These are phyloP conservation scores for Pythium coloratum DNA, from an alignment of 352 stramenopile genomes.

Conservation along the genomic window DNA sequence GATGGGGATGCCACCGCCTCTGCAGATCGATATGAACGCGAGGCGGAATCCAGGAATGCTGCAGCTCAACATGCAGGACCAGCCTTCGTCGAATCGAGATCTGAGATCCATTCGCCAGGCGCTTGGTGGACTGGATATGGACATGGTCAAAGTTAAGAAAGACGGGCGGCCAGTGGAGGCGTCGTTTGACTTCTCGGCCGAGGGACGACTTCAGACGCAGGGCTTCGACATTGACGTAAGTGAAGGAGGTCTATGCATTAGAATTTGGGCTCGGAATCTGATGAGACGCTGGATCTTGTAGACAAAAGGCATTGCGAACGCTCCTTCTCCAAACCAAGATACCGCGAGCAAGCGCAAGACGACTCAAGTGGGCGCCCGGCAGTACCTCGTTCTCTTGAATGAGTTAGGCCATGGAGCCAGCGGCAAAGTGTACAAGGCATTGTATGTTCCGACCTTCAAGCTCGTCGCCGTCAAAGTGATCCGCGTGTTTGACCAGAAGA, in stretches of 20 bases:
- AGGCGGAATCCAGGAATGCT: conserved; percentile 15
- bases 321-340: conserved; percentile 48
- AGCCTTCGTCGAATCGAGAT: conserved; percentile 7
- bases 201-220: conserved; percentile 73
- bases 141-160: conserved; percentile 63
- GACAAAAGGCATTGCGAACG: conserved; percentile 74
- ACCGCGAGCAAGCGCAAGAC: conserved; percentile 17
- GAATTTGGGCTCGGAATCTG: not conserved
- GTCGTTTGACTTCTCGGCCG: conserved; percentile 82
- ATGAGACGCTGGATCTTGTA: conserved; percentile 23
- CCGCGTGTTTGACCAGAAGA: conserved; percentile 86
- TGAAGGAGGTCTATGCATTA: conserved; percentile 7
- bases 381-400: conserved; percentile 68
- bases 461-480: conserved; percentile 91
- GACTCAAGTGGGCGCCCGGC: conserved; percentile 45
- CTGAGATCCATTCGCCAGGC: conserved; percentile 39
- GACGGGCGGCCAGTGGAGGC: conserved; percentile 59
- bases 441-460: conserved; percentile 88
- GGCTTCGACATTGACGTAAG: conserved; percentile 84
- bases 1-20: conserved; percentile 24
- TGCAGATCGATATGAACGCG: conserved; percentile 53
- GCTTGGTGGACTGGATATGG: conserved; percentile 53
- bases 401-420: conserved; percentile 82
- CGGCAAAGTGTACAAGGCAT: conserved; percentile 87
- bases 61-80: conserved; percentile 9